These are phyloP conservation scores for Ploettnerulaceae sp. DNA, from an alignment of 2,329 filamentous ascomycete genomes.

Conservation along the genomic window DNA sequence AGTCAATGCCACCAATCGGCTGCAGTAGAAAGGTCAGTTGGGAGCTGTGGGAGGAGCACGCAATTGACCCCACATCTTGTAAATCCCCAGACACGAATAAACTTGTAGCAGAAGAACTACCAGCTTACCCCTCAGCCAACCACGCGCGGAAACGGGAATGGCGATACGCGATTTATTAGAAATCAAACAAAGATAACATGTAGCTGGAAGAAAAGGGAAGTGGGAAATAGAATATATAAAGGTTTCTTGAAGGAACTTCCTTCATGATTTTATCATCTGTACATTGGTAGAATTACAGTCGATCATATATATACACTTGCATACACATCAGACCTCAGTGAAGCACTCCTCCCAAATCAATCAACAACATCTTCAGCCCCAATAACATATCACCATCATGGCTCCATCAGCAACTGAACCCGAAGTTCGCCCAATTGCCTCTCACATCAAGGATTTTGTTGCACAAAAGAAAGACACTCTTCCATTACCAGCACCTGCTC, in stretches of 20 bases:
- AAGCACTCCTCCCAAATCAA: no score
- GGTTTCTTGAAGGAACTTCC: background rate
- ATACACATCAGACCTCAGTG: no score
- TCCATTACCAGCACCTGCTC: conserved; percentile 52
- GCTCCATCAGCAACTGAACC: conserved; percentile 34
- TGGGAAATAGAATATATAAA: background rate
- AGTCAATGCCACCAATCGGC: background rate
- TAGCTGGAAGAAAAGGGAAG: background rate
- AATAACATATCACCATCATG: no score
- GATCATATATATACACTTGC: no score
- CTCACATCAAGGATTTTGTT: conserved; percentile 58
- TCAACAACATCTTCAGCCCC: no score
- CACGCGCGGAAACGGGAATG: background rate
- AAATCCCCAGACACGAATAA: conserved; percentile 5
- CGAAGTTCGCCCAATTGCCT: conserved; percentile 52
- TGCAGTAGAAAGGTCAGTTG: background rate
- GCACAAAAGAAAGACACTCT: conserved; percentile 60
- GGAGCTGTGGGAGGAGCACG: conserved; percentile 14
- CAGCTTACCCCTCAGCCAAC: conserved; percentile 10
- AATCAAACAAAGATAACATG: conserved; percentile 14
- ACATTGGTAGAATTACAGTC: no score
- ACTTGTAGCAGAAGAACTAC: conserved; percentile 1
- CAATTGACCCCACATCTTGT: conserved; percentile 25
- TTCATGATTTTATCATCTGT: no score
- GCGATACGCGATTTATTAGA: conserved; percentile 12